These are phyloP conservation scores for Pugionium dolabratum DNA, from an alignment of 345 rosid genomes.

Conservation along the genomic window DNA sequence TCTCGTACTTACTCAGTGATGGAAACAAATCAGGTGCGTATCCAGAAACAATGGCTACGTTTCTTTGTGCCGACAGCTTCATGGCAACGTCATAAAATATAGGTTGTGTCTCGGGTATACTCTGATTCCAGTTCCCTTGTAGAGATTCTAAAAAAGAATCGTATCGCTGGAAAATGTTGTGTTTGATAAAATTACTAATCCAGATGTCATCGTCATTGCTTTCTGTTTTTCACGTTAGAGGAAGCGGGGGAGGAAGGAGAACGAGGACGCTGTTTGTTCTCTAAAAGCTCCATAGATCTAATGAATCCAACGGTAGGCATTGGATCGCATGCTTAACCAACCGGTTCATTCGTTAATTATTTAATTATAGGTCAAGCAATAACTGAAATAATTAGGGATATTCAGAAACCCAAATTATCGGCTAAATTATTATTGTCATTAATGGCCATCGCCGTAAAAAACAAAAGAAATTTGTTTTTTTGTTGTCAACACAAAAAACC, in stretches of 20 bases:
- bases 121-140: slow-evolving; percentile 47
- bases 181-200: slow-evolving; percentile 70
- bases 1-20: background rate
- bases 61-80: slow-evolving; percentile 53
- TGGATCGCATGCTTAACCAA: slow-evolving; percentile 27
- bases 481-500: no score
- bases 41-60: slow-evolving; percentile 47
- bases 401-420: no score
- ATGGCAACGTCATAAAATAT: slow-evolving; percentile 45
- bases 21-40: slow-evolving; percentile 39
- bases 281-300: slow-evolving; percentile 51
- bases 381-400: no score
- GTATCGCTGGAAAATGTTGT: slow-evolving; percentile 39
- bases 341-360: slow-evolving; percentile 8
- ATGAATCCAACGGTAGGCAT: slow-evolving; percentile 34
- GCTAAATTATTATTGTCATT: no score
- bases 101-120: slow-evolving; percentile 49
- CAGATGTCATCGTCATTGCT: slow-evolving; percentile 38
- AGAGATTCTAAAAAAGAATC: slow-evolving; percentile 42
- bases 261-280: no score
- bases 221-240: no score
- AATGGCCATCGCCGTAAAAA: no score
- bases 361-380: background rate
- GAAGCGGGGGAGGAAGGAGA: slow-evolving; percentile 31
- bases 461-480: no score